Evolutionary conservation across 2,329 filamentous ascomycete genomes (phyloP), one percentile per base, ranked within the genome.

Genomic region (Lasiodiplodia sp.): DNA sequence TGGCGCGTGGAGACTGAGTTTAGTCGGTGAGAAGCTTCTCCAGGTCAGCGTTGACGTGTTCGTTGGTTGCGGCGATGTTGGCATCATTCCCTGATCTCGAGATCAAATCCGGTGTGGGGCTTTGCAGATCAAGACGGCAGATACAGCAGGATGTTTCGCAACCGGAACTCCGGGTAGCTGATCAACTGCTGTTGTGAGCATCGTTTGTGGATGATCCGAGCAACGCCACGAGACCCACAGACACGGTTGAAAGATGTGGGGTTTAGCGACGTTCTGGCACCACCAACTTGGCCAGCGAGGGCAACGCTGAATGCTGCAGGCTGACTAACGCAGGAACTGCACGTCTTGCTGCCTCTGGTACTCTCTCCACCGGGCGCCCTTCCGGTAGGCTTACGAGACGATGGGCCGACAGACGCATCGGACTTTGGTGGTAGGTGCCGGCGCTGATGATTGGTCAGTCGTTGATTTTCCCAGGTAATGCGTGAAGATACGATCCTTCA

Each of bases 1-100:
- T 37, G 34, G 44, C 0, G 10, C 10, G 40, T 25, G 21, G 34
- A 23, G 44, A 14, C 58, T 28, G 23, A 23, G 21, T 38, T 64
- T 5, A 52, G 47, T 64, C 60, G 60, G 60, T 64, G 60, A 37
- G 60, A 40, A 53, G 6, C 23, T 10, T 52, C 60, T 52, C 60
- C 60, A 64, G 16, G 28, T 52, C 60, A 64, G n/a, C 11, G 25
- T 64, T 31, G 60, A 64, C 60, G 60, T 64, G 60, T 52, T 52
- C 31, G 31, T 34, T 34, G 31, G 31, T 52, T 64, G 55, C 34
- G 55, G 55, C 55, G 23, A 23, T 40, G 55, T 31, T 11, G 53
- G 53, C 60, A 47, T 38, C 47, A 52, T 52, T 14, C 12, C 38
- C 37, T 28, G 28, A n/a, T n/a, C 44, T 53, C 31, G 28, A 63